Percentiles rank a stretch among this genome's conserved stretches.
Conservation (phyloP, 768 basidiomycete species). For the Exidia glandulosa region DNA sequence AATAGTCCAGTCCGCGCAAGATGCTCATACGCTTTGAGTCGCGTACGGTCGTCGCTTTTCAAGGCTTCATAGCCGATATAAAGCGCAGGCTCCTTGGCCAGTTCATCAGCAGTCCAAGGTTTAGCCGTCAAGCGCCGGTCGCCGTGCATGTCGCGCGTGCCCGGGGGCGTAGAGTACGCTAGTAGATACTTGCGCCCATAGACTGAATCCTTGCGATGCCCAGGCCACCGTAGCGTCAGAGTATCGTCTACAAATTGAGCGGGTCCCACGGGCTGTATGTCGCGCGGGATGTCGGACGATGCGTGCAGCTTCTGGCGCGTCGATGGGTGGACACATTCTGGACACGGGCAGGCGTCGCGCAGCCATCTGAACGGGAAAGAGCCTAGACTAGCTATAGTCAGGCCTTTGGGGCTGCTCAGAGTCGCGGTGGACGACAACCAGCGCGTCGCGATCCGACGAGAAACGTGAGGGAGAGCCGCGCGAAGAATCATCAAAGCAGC, state of each 20-base stretch:
- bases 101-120: conserved; percentile 35
- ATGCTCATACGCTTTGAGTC: conserved; percentile 44
- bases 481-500: too few relatives aligned
- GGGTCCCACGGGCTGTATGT: conserved; percentile 39
- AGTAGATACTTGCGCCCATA: conserved; percentile 40
- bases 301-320: conserved; percentile 68
- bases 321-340: conserved; percentile 62
- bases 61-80: conserved; percentile 47
- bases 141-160: conserved; percentile 39
- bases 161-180: conserved; percentile 33
- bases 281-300: conserved; percentile 50
- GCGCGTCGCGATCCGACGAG: too few relatives aligned
- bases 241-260: conserved; percentile 29
- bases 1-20: conserved; percentile 62
- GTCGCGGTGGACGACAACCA: too few relatives aligned
- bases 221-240: conserved; percentile 43
- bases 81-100: conserved; percentile 30
- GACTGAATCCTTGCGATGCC: conserved; percentile 38
- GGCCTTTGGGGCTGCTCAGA: too few relatives aligned
- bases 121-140: conserved; percentile 20
- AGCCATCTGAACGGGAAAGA: conserved; percentile 65
- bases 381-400: not conserved
- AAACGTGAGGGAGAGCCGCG: too few relatives aligned
- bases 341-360: conserved; percentile 73
- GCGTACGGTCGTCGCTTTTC: conserved; percentile 32